Evolutionary conservation across 2,329 filamentous ascomycete species (phyloP).

Genomic region (Drechmeria coniospora): DNA sequence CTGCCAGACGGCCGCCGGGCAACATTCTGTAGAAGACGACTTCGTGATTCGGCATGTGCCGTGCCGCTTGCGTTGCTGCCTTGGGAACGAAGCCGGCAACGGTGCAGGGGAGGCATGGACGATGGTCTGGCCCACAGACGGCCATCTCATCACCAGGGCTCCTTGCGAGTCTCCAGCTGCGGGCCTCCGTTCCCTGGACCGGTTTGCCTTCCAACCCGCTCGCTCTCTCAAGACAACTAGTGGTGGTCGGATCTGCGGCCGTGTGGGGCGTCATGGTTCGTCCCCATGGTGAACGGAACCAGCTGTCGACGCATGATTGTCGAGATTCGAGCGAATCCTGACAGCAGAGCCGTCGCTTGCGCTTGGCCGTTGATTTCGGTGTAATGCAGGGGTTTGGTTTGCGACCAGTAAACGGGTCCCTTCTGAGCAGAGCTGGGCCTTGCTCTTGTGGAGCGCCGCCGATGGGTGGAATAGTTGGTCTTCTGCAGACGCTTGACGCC

Average conservation of each 20-base stretch:
- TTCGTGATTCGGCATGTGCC: constrained; percentile 7
- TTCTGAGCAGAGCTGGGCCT: no score
- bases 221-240: constrained; percentile 6
- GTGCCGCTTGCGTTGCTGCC: neutral
- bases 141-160: constrained; percentile 12
- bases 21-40: constrained; percentile 2
- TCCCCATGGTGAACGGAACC: no score
- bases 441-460: no score
- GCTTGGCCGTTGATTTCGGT: constrained; percentile 18
- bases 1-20: constrained; percentile 1
- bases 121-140: constrained; percentile 2
- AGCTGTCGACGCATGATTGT: constrained; percentile 22
- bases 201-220: constrained; percentile 1
- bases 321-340: constrained; percentile 16
- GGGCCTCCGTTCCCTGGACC: constrained; percentile 3
- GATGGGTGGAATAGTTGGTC: no score
- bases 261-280: constrained; percentile 24
- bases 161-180: constrained; percentile 14
- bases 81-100: constrained; percentile 1
- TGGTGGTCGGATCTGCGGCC: constrained; percentile 24
- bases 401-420: no score
- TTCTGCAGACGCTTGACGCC: no score
- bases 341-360: constrained; percentile 13
- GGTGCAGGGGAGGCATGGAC: no score
- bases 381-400: constrained; percentile 18